Evolutionary conservation across 495 filamentous ascomycete species (phyloP), one percentile per base, ranked within the genome.

Genomic region (Xylaria flabelliformis): DNA sequence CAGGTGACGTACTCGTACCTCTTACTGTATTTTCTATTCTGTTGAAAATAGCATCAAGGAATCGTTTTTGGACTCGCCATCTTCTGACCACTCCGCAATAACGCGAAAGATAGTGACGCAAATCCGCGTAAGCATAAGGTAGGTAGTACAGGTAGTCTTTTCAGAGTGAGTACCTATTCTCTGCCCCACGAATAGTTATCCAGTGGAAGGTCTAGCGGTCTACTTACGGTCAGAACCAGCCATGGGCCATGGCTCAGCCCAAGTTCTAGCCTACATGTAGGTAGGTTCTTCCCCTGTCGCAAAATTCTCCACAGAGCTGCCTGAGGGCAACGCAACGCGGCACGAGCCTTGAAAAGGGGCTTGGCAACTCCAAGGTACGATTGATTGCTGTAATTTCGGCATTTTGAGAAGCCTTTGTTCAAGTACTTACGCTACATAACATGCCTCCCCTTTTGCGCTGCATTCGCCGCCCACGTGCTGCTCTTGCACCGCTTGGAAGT

Each of bases 331-430:
- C 24, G 50, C 65, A 48, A 67, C 64, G n/a, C 64, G 65, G 65
- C 65, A 67, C 26, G 64, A 67, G 9, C 44, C 64, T 36, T 53
- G 50, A 39, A 69, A 69, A 62, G 55, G 67, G 67, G 67, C 67
- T 69, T 69, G 67, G 67, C 67, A 61, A 42, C 26, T 68, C 41
- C 17, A 13, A 9, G 67, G 34, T n/a, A 5, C 26, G 41, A 46
- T 32, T 34, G 10, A 69, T 62, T 61, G 36, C 42, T 61, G 67
- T 29, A 69, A 69, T 69, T 62, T 69, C 67, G 67, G 67, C 67
- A 69, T 36, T 46, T 55, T 51, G 41, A 39, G 50, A 41, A 24
- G 29, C 39, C 36, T 41, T 4, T 34, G 13, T 44, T 36, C n/a
- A 39, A n/a, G n/a, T n/a, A n/a, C n/a, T n/a, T 29, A 29, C 13